These are phyloP conservation scores for Pyrus communis DNA, from an alignment of 306 rosid genomes.

Conservation along the genomic window DNA sequence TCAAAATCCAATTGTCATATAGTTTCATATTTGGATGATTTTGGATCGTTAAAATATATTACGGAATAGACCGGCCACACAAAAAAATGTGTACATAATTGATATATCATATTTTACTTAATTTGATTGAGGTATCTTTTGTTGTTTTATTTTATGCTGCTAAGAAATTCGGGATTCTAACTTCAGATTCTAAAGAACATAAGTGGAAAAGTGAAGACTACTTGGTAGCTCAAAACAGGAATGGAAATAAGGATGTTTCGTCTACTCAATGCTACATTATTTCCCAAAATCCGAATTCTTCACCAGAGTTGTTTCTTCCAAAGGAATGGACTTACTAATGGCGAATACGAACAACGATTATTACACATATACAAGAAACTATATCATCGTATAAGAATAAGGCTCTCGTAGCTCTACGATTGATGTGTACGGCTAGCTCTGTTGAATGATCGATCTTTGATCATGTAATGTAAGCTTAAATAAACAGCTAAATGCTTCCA, in stretches of 20 bases:
- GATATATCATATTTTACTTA: background rate
- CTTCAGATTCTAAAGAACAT: constrained; percentile 7
- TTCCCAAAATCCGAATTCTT: constrained; percentile 33
- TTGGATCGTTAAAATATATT: too few relatives aligned
- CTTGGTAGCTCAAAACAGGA: constrained; percentile 16
- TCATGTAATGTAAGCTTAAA: background rate
- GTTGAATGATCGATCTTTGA: background rate
- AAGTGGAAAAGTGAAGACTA: constrained; percentile 9
- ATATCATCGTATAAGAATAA: background rate
- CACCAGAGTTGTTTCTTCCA: constrained; percentile 57
- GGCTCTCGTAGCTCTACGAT: background rate
- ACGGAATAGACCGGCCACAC: too few relatives aligned
- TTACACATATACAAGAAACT: background rate
- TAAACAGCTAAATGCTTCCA: background rate
- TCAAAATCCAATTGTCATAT: too few relatives aligned
- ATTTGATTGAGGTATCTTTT: background rate
- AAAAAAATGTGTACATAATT: too few relatives aligned
- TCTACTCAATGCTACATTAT: constrained; percentile 30
- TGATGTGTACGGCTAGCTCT: background rate
- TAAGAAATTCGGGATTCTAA: background rate
- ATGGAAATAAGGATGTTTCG: constrained; percentile 19
- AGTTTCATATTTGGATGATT: too few relatives aligned
- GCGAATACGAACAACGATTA: background rate
- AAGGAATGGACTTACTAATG: constrained; percentile 71
- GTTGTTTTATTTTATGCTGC: too few relatives aligned